These are phyloP conservation scores for Botrytis paeoniae DNA, from an alignment of 2,329 filamentous ascomycete genomes.

Conservation along the genomic window DNA sequence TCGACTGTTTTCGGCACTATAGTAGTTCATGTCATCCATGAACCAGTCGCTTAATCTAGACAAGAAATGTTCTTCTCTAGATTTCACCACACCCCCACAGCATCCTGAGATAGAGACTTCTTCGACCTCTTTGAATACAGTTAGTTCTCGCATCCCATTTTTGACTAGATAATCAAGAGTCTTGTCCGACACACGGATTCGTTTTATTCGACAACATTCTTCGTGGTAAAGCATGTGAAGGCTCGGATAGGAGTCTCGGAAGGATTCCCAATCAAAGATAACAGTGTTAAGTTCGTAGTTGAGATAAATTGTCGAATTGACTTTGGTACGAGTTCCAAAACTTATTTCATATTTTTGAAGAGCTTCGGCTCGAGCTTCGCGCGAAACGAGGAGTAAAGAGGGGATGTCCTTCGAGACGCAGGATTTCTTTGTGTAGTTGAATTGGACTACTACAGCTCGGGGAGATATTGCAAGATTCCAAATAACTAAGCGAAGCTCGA, in stretches of 20 bases:
- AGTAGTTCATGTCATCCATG: neutral
- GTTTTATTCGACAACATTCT: neutral
- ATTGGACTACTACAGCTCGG: neutral
- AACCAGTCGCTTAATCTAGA: neutral
- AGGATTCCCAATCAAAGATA: neutral
- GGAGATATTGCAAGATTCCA: neutral
- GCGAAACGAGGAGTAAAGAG: neutral
- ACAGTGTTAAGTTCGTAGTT: conserved; percentile 1
- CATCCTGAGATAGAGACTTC: neutral
- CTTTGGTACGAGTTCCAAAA: neutral
- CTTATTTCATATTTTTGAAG: neutral
- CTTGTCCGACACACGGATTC: neutral
- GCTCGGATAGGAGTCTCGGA: neutral
- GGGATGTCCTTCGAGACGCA: neutral
- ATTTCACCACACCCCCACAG: neutral
- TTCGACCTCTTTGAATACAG: neutral
- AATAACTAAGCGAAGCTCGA: neutral
- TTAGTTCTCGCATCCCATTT: neutral
- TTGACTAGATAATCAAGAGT: neutral
- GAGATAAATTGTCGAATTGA: neutral
- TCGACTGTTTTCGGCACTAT: neutral
- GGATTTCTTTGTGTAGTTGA: neutral
- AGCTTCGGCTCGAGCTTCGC: neutral
- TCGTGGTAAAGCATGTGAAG: neutral
- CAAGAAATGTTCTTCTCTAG: neutral